Evolutionary conservation across 192 early-diverging fungal genomes (phyloP).

Genomic region (Allomyces macrogynus): DNA sequence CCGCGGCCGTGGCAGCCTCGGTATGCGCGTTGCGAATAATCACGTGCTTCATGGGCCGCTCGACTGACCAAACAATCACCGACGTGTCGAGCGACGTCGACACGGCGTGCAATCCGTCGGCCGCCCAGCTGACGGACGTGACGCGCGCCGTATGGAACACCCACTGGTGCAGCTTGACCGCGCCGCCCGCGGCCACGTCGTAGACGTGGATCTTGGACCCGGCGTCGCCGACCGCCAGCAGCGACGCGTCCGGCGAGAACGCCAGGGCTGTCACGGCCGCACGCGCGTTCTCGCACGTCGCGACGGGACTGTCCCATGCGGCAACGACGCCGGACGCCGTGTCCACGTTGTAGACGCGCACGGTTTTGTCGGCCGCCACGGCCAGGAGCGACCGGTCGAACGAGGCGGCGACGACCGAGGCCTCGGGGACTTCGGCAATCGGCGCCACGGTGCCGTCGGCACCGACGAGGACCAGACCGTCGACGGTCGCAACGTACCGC

Average conservation of each 20-base stretch:
- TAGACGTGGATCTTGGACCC: conserved; percentile 61
- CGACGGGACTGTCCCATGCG: conserved; percentile 11
- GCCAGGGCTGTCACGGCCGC: conserved; percentile 60
- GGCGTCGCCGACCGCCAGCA: conserved; percentile 64
- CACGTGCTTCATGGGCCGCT: conserved; percentile 55
- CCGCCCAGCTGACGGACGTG: conserved; percentile 57
- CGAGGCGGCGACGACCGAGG: neutral
- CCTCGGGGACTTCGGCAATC: neutral
- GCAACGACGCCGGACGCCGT: conserved; percentile 13
- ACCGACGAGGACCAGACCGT: neutral
- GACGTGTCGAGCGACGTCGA: conserved; percentile 73
- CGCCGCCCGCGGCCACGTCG: conserved; percentile 25
- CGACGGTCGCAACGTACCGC: neutral
- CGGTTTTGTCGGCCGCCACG: conserved; percentile 30
- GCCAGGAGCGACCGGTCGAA: conserved; percentile 8
- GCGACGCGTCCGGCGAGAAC: conserved; percentile 36
- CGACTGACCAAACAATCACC: conserved; percentile 73
- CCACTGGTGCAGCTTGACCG: conserved; percentile 47
- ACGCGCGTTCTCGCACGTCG: conserved; percentile 20
- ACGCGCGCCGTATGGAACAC: conserved; percentile 77
- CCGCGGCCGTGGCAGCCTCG: conserved; percentile 51
- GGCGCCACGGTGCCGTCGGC: conserved; percentile 7
- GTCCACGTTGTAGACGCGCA: conserved; percentile 38
- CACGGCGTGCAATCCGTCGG: conserved; percentile 48
- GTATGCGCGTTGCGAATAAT: conserved; percentile 58